Conservation (phyloP, 2,329 filamentous ascomycete species). For the Nigrograna mackinnonii region DNA sequence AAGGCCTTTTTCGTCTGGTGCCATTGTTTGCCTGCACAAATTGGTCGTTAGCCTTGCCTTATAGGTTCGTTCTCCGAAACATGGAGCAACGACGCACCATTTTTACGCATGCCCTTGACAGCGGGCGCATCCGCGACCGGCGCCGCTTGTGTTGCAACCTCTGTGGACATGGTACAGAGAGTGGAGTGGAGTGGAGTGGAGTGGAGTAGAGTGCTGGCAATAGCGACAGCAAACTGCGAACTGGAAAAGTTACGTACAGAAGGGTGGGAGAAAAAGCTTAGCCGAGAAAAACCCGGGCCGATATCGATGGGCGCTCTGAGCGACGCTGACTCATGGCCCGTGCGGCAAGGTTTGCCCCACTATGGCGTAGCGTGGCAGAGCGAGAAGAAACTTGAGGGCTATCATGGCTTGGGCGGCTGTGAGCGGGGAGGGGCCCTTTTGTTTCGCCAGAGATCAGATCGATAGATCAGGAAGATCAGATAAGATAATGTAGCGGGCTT, state of each 20-base stretch:
- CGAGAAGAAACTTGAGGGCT: too few species aligned
- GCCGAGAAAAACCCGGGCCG: too few species aligned
- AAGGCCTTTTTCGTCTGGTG: conserved; percentile 82
- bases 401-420: too few species aligned
- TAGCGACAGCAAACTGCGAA: background rate
- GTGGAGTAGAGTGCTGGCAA: conserved; percentile 13
- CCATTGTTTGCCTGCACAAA: conserved; percentile 85
- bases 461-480: too few species aligned
- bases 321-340: too few species aligned
- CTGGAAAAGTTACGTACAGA: background rate
- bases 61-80: conserved; percentile 1
- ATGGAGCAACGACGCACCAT: conserved; percentile 63
- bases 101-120: conserved; percentile 72
- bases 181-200: too few species aligned
- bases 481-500: conserved; percentile 1
- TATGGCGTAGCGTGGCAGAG: too few species aligned
- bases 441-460: too few species aligned
- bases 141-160: conserved; percentile 45
- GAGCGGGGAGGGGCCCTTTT: too few species aligned
- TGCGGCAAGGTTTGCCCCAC: too few species aligned
- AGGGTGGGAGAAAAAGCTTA: background rate
- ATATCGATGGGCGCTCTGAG: conserved; percentile 9
- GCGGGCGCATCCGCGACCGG: conserved; percentile 38
- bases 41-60: conserved; percentile 1
- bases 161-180: conserved; percentile 30